Base-by-base conservation (phyloP, 495 filamentous ascomycete genomes). In the Aspergillus cristatus region DNA sequence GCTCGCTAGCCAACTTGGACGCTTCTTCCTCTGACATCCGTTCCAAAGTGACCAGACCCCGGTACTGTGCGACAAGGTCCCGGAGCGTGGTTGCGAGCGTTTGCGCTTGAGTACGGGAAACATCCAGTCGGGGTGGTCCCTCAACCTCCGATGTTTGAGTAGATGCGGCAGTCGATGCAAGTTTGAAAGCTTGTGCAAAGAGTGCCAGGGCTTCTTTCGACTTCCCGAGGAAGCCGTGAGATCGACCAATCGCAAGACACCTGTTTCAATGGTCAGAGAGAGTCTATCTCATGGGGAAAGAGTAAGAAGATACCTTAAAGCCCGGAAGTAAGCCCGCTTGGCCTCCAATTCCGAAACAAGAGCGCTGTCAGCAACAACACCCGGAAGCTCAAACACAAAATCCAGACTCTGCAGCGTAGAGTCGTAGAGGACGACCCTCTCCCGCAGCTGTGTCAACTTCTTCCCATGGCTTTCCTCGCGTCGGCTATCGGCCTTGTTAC, bases 391-490 rank as follows among this genome's bases (percentile, higher is more conserved):
- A 44, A 84, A 83, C 46, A 95, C 78, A 14, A 89, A 87, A 35
- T 97, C 86, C 40, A 99, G 63, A 59, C 85, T 94, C 48, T 81
- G 82, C 10, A 99, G 57, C 3, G 81, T 94, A 16, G 86, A 84
- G 51, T 97, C 88, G 55, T 96, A 97, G n/a, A 97, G 69, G 1
- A 85, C 87, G 10, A 87, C 81, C 46, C 85, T 79, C 53, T 97
- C 93, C 51, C 86, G 84, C 13, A 99, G 65, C 42, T 79, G 78
- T 10, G 81, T 78, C 34, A 94, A 60, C 50, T 86, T 87, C 45
- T 75, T 74, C 18, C 76, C 72, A 25, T 60, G 78, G 12, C 73
- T 68, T 47, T 79, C 72, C 34, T 72, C 70, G 41, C 81, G 78
- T 49, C 81, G 75, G 28, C 70, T 67, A 35, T 58, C 43, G 35